A percentile compares a stretch with the other conserved stretches of the same genome.
Conservation (phyloP, 1,139 yeast species). For the Yamadazyma dendronema region DNA sequence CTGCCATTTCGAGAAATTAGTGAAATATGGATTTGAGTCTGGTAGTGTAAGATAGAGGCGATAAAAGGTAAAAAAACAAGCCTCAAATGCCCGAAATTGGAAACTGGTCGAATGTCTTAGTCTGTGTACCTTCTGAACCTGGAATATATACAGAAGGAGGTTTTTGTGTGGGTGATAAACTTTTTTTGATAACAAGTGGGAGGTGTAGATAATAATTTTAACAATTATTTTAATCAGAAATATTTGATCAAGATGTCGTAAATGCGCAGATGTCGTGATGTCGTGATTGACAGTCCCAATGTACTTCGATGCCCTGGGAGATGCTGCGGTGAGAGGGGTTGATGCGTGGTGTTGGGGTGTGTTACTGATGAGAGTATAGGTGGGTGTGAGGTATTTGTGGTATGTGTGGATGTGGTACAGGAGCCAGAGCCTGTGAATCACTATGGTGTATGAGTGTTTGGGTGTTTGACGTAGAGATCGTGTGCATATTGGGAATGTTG, state of each 20-base stretch:
- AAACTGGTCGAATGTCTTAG: neutral
- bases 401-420: too few relatives aligned
- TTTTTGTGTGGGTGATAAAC: neutral
- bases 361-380: too few relatives aligned
- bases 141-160: neutral
- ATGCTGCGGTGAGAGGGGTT: too few relatives aligned
- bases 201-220: neutral
- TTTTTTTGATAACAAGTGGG: neutral
- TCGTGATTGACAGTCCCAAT: too few relatives aligned
- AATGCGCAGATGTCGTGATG: neutral
- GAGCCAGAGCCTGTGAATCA: too few relatives aligned
- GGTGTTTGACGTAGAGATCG: too few relatives aligned
- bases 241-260: neutral
- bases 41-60: neutral
- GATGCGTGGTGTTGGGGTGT: too few relatives aligned
- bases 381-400: too few relatives aligned
- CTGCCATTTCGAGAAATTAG: slow-evolving; percentile 9
- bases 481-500: too few relatives aligned
- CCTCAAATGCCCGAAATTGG: neutral
- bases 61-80: neutral
- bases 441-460: too few relatives aligned
- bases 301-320: too few relatives aligned
- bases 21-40: neutral
- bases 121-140: neutral
- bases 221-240: neutral